Evolutionary conservation across 106 monocot genomes (phyloP), one percentile per base, ranked within the genome.

Genomic region (Cymbidium sinense): DNA sequence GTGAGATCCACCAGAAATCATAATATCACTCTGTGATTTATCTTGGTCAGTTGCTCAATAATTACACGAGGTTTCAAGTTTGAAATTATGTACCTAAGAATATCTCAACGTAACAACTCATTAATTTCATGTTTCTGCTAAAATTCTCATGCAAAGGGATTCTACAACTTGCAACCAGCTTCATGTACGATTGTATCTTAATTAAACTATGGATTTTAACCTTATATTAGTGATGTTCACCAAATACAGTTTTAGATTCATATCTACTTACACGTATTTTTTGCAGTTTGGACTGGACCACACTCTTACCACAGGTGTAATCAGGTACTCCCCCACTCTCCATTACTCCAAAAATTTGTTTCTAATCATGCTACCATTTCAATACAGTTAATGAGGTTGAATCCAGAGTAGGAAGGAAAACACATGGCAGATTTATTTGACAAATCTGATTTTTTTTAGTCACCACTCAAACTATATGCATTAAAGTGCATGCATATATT

Each of bases 211-310:
- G 47, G 17, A 47, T 47, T 11, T 47, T 47, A 47, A 11, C 11
- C n/a, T n/a, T n/a, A n/a, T n/a, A n/a, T n/a, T n/a, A n/a, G n/a
- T n/a, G n/a, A n/a, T n/a, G n/a, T n/a, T n/a, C n/a, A 69, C 33
- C 31, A 11, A 33, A 15, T 69, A 69, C 67, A 62, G 33, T 33
- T 43, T 52, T 28, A 64, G 5, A 31, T 75, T 69, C 4, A 61
- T 28, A 58, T 75, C 36, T 47, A 15, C 47, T 64, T 73, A 64
- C 75, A 30, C 43, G 1, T 69, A 2, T 43, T 44, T 11, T 89
- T 61, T 95, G 90, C 93, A 96, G 95, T 96, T 96, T 86, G 95
- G 95, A 54, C 90, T 96, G 78, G 95, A 96, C 55, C 95, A 96
- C 77, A 96, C 95, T 7, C 90, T 93, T 62, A 96, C 95, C 30